A percentile compares a stretch with the other conserved stretches of the same genome.
phyloP scores from a whole-genome alignment of 345 rosid genomes.

The Anastatica hierochuntica region DNA sequence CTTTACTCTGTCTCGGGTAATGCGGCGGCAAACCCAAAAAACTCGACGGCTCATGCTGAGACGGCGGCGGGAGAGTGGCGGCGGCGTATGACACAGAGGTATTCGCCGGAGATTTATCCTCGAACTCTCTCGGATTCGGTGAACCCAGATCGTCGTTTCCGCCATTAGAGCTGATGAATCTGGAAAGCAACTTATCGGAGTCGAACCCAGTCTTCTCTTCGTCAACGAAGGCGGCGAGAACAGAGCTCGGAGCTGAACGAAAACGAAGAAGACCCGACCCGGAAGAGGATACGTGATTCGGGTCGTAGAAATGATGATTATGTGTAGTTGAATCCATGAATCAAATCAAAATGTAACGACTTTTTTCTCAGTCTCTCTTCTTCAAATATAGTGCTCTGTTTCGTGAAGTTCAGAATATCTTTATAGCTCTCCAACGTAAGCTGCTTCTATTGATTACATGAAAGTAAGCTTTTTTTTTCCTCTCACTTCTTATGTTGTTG shows the following conservation, averaged over 20 bases:
- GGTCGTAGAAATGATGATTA: constrained; percentile 40
- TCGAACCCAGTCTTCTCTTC: constrained; percentile 29
- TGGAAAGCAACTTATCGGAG: constrained; percentile 33
- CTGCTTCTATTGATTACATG: too few species aligned
- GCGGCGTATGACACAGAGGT: constrained; percentile 25
- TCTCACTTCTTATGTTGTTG: too few species aligned
- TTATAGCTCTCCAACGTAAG: too few species aligned
- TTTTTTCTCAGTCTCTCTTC: not conserved
- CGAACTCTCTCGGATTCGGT: constrained; percentile 13
- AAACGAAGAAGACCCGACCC: constrained; percentile 67
- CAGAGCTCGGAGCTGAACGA: constrained; percentile 71
- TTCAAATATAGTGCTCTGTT: constrained; percentile 6
- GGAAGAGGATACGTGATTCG: constrained; percentile 22
- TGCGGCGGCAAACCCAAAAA: constrained; percentile 68
- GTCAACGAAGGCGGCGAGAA: constrained; percentile 33
- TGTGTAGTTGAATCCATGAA: constrained; percentile 56
- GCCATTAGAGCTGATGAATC: constrained; percentile 34
- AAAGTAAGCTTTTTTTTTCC: too few species aligned
- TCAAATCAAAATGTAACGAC: not conserved
- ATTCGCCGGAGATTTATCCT: constrained; percentile 27
- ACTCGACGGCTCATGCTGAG: constrained; percentile 26
- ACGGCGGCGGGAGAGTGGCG: constrained; percentile 13
- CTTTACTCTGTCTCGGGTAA: constrained; percentile 55
- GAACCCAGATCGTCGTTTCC: constrained; percentile 19
- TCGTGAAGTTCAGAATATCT: not conserved